Conservation (phyloP, 306 rosid genomes). For the Astragalus membranaceus region DNA sequence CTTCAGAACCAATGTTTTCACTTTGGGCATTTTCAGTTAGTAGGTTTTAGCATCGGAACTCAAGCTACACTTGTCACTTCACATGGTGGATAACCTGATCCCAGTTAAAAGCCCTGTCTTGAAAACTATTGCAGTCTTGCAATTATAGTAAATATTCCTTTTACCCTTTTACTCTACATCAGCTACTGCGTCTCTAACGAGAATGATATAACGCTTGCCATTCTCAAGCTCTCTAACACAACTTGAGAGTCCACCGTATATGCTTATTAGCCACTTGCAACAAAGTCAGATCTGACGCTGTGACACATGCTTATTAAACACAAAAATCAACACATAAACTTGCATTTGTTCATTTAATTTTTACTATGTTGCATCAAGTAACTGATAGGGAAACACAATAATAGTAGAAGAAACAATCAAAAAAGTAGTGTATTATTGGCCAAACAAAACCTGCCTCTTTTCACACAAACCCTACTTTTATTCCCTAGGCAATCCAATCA, state of each 20-base stretch:
- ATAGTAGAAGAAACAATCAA: too few species aligned
- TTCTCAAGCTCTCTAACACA: slow-evolving; percentile 71
- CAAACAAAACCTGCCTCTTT: too few species aligned
- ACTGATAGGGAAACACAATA: too few species aligned
- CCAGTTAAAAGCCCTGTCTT: neutral
- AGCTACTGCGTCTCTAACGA: slow-evolving; percentile 73
- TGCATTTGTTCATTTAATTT: neutral
- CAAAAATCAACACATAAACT: neutral
- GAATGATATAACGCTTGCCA: slow-evolving; percentile 83
- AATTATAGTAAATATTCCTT: neutral
- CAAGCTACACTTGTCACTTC: neutral
- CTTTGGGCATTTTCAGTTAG: too few species aligned
- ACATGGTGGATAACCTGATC: slow-evolving; percentile 6
- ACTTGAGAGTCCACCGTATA: slow-evolving; percentile 41
- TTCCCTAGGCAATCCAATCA: too few species aligned
- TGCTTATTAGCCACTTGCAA: slow-evolving; percentile 17
- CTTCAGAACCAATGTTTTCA: too few species aligned
- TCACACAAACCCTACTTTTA: too few species aligned
- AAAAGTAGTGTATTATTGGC: too few species aligned
- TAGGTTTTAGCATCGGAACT: neutral
- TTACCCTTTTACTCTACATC: slow-evolving; percentile 86
- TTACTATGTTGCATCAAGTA: neutral
- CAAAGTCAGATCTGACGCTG: neutral
- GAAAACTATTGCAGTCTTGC: neutral
- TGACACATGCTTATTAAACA: neutral